Percentiles rank a stretch among this genome's conserved stretches.
Evolutionary conservation across 164 flowering plant genomes (phyloP).

Genomic region (Magnolia kwangsiensis): DNA sequence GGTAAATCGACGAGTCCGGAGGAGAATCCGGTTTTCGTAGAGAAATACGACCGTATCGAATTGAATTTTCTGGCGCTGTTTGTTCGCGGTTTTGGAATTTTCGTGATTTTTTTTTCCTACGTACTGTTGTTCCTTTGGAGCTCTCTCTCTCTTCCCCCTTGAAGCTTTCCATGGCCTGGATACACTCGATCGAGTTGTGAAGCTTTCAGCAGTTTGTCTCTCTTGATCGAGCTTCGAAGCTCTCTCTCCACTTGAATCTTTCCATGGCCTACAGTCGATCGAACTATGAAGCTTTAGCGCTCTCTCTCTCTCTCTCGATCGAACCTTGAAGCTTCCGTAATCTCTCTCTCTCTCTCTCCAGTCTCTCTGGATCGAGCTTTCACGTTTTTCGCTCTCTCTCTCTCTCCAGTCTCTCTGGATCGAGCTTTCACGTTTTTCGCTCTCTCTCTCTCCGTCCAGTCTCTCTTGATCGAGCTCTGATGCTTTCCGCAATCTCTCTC

Average conservation of each 20-base stretch:
- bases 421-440: background rate
- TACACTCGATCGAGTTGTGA: too few relatives aligned
- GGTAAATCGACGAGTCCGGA: too few relatives aligned
- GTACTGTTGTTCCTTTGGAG: background rate
- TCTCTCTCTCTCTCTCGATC: too few relatives aligned
- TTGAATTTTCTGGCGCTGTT: slow-evolving; percentile 1
- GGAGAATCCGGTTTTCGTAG: too few relatives aligned
- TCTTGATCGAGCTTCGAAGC: background rate
- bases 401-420: too few relatives aligned
- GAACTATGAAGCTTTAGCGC: background rate
- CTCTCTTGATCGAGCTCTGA: background rate
- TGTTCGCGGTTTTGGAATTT: background rate
- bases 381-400: background rate
- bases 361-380: background rate
- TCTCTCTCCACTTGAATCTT: background rate
- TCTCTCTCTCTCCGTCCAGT: background rate
- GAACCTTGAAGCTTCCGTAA: background rate
- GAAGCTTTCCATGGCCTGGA: background rate
- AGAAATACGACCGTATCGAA: background rate
- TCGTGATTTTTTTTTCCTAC: background rate
- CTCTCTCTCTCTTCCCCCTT: background rate
- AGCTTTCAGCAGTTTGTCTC: background rate
- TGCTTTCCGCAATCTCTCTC: background rate
- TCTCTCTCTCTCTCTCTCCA: background rate
- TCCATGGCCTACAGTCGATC: background rate